These are phyloP conservation scores for Inonotus obliquus DNA, from an alignment of 1,284 basidiomycete species.

Conservation along the genomic window DNA sequence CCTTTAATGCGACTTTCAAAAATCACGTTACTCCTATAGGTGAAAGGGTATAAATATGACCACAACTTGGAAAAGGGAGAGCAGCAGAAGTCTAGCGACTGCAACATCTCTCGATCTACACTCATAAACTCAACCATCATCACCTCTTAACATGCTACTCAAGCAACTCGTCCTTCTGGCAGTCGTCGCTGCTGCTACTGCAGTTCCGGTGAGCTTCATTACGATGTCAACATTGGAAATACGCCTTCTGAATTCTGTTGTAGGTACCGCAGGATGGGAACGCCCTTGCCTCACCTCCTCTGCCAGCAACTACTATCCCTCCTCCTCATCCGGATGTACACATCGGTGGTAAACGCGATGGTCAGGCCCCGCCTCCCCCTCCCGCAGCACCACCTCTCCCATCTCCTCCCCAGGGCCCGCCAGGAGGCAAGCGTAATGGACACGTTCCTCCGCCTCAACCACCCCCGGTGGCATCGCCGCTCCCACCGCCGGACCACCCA, in stretches of 20 bases:
- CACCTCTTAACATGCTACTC: not conserved
- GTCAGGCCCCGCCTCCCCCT: not conserved
- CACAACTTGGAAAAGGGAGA: not conserved
- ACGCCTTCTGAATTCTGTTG: not conserved
- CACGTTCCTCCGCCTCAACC: not conserved
- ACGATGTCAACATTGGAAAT: not conserved
- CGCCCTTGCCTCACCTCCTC: not conserved
- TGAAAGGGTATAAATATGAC: not conserved
- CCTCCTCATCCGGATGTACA: not conserved
- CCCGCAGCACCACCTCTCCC: not conserved
- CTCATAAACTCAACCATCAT: not conserved
- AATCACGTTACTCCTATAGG: not conserved
- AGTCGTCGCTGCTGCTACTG: not conserved
- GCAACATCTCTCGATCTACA: not conserved
- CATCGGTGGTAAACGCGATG: not conserved
- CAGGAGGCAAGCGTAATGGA: not conserved
- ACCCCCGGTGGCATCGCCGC: not conserved
- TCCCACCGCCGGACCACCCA: not conserved
- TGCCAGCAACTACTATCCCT: not conserved
- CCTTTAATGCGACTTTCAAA: not conserved
- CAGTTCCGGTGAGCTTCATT: not conserved
- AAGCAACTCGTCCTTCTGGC: constrained; percentile 10
- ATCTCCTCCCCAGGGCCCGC: not conserved
- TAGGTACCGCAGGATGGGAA: not conserved
- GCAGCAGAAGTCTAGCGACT: not conserved